Base-by-base conservation (phyloP, 2,329 filamentous ascomycete species). In the Pleomassaria siparia region DNA sequence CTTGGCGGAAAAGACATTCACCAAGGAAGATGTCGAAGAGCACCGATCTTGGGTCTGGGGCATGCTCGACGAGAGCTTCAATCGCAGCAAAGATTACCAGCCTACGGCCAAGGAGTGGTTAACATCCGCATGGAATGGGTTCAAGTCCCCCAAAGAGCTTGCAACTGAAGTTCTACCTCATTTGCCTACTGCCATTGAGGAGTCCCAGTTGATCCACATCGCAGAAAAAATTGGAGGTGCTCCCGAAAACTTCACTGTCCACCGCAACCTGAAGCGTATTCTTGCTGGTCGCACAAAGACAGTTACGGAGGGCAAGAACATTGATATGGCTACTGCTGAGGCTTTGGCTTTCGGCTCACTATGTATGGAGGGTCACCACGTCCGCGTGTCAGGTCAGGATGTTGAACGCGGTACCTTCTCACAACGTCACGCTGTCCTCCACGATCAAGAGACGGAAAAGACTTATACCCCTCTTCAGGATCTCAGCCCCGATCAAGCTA, bases 31-130 rank as follows among this genome's bases (percentile, higher is more conserved):
- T 69, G 87, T 99, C 51, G 92, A 99, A 49, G 94, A 99, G 80
- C 94, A 99, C 81, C 96, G 95, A 82, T 89, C 95, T 73, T 99
- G 94, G 94, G 94, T 97, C 50, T 99, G 92, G 94, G 89, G 89
- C 53, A 97, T 97, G 91, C 81, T 99, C 48, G 92, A 96, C 68
- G 92, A 97, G 73, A 96, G 91, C 76, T 99, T 97, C 74, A 82
- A 90, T 64, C 91, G 92, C 75, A 96, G 91, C 75, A 97, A 95
- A 76, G 92, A 99, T 66, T 99, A 99, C 76, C 88, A 92, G 73
- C 90, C 94, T 37, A 95, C 89, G 32, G 89, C 91, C 58, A 95
- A 96, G 77, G 94, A 99, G 76, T 99, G 94, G 94, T 85, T 96
- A 60, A 97, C 94, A 8, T 96, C 91, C 43, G 92, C 94, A 47